Evolutionary conservation across 1,284 basidiomycete species (phyloP), one percentile per base, ranked within the genome.

Genomic region (Malassezia sympodialis): DNA sequence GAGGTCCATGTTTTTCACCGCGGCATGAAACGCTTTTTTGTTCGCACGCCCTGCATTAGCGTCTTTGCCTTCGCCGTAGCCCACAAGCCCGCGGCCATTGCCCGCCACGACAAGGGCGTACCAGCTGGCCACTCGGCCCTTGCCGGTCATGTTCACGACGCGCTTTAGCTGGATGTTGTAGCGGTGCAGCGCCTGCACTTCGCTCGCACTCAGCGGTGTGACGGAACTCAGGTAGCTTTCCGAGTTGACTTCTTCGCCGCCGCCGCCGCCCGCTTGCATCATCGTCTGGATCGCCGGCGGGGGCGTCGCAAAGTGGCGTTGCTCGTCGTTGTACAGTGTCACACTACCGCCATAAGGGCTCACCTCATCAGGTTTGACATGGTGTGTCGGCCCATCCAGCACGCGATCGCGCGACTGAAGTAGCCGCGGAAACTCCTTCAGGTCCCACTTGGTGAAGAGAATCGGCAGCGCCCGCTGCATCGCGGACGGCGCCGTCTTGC

Each of bases 51-150:
- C 53, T 5, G 79, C 69, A 11, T 77, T 76, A 41, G 84, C 83
- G 68, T 86, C 84, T 76, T 90, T 89, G 46, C 86, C 91, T 70
- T 88, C 83, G 3, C 93, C 93, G 46, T 87, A 81, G 4, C 93
- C 93, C 0, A 98, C 85, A 21, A 96, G 79, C 0, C 93, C 93
- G 40, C 86, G 79, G 8, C 87, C 86, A 68, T 80, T 79, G 19
- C 93, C 93, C 31, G 88, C 85, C 54, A 96, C 82, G 61, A 85
- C 81, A 67, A 88, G 81, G 44, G 79, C 77, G 58, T 83, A 83
- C 62, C 81, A 78, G 37, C 83, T 81, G 24, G 82, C 80, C 56
- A 84, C 83, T 68, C 87, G 88, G 34, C 88, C 88, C 76, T 91
- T 91, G 50, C 83, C 83, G 0, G 87, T 90, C 79, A 90, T 87